Evolutionary conservation across 371 early-diverging fungal species (phyloP).

Genomic region (Saksenaea oblongispora): DNA sequence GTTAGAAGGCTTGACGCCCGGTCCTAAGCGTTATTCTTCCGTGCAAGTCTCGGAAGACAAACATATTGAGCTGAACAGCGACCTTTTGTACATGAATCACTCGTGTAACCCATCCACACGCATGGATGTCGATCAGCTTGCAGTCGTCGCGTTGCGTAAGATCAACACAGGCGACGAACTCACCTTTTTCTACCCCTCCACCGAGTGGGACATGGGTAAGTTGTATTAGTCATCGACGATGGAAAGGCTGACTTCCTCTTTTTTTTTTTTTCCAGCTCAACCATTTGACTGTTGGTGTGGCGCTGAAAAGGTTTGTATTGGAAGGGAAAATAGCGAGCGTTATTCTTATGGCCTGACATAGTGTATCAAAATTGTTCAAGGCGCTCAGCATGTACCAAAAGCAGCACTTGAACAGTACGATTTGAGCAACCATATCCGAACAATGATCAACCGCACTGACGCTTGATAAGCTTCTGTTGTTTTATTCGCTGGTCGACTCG

Average conservation of each 20-base stretch:
- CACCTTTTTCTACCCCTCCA: constrained; percentile 83
- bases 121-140: constrained; percentile 56
- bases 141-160: constrained; percentile 59
- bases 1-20: constrained; percentile 56
- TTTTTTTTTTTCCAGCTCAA: constrained; percentile 46
- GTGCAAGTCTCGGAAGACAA: constrained; percentile 62
- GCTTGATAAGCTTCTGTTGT: neutral
- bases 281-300: constrained; percentile 88
- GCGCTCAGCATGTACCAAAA: constrained; percentile 59
- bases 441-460: constrained; percentile 48
- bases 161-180: constrained; percentile 67
- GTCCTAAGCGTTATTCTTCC: constrained; percentile 62
- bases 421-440: constrained; percentile 58
- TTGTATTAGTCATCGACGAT: neutral
- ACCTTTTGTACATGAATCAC: constrained; percentile 57
- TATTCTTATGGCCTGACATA: constrained; percentile 9
- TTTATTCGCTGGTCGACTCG: constrained; percentile 2
- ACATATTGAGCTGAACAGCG: constrained; percentile 76
- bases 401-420: constrained; percentile 46
- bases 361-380: constrained; percentile 67
- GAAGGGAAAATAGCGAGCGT: no score
- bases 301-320: constrained; percentile 35
- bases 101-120: constrained; percentile 61
- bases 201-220: constrained; percentile 85
- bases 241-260: neutral